Percentiles rank a stretch among this genome's conserved stretches.
These are phyloP conservation scores for Mycena floridula DNA, from an alignment of 768 basidiomycete species.

Conservation along the genomic window DNA sequence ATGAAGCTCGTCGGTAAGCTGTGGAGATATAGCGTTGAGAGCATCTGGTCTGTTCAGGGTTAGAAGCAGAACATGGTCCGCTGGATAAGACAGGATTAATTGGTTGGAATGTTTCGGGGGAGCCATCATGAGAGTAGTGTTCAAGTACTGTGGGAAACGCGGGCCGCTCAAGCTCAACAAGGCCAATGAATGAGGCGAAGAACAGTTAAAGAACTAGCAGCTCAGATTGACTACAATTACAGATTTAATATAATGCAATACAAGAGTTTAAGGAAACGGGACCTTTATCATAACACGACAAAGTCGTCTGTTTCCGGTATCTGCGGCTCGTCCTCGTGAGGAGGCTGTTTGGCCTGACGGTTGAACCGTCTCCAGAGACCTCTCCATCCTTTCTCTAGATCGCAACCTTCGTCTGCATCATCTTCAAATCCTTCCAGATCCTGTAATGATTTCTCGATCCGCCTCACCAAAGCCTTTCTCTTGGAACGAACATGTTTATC, in stretches of 20 bases:
- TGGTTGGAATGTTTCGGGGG: constrained; percentile 8
- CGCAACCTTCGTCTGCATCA: constrained; percentile 14
- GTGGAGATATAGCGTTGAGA: constrained; percentile 70
- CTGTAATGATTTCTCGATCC: constrained; percentile 55
- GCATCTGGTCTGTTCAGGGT: constrained; percentile 62
- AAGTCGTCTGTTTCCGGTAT: no score
- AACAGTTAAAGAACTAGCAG: no score
- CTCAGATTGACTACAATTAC: no score
- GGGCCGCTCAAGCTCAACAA: no score
- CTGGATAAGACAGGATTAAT: constrained; percentile 27
- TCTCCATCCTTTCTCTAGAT: not conserved
- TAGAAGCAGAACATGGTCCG: constrained; percentile 46
- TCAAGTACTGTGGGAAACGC: no score
- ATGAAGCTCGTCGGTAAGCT: constrained; percentile 48
- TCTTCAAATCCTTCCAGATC: constrained; percentile 36
- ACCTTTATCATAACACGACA: no score
- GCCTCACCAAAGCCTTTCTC: constrained; percentile 46
- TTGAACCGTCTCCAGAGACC: not conserved
- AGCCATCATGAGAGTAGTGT: no score
- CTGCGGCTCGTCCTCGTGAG: no score
- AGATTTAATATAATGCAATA: no score
- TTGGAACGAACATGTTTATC: constrained; percentile 42
- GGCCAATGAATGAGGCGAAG: no score
- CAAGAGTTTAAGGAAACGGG: no score
- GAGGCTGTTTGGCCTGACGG: no score